Percentiles rank a stretch among this genome's conserved stretches.
Conservation (phyloP, 1,284 basidiomycete genomes). For the Microbotryomycetes sp. region DNA sequence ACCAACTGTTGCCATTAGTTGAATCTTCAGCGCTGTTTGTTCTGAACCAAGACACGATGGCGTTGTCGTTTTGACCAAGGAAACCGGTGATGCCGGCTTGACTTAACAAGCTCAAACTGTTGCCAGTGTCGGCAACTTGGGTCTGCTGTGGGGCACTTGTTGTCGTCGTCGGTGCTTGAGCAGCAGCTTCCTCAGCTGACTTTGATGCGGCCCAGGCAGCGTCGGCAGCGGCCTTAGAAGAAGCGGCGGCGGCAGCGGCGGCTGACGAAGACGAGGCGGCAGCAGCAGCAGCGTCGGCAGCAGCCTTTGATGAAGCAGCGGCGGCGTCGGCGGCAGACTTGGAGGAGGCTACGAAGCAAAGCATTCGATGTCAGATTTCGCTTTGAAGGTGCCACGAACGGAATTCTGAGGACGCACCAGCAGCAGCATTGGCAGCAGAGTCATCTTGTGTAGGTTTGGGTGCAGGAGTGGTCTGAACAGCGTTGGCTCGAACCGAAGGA, state of each 20-base stretch:
- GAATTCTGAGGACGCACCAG: neutral
- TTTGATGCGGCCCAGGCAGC: constrained; percentile 12
- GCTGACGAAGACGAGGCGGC: constrained; percentile 7
- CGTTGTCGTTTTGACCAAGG: constrained; percentile 6
- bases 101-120: neutral
- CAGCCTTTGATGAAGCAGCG: constrained; percentile 9
- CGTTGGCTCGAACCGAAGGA: neutral
- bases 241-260: neutral
- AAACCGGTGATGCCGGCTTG: constrained; percentile 5
- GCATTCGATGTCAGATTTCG: neutral
- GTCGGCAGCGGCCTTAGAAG: constrained; percentile 5
- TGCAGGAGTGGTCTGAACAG: neutral
- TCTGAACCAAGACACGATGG: neutral
- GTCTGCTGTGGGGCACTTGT: neutral
- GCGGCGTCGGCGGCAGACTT: neutral
- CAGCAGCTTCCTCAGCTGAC: constrained; percentile 5
- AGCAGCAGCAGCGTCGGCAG: constrained; percentile 9
- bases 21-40: neutral
- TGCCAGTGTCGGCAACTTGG: constrained; percentile 16
- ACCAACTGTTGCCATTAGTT: neutral
- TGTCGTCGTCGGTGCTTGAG: neutral
- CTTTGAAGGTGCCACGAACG: too few relatives aligned
- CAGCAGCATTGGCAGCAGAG: neutral
- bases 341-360: neutral
- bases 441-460: neutral